Evolutionary conservation across 148 eudicot species (phyloP), one percentile per base, ranked within the genome.

Genomic region (Spergularia bocconei): DNA sequence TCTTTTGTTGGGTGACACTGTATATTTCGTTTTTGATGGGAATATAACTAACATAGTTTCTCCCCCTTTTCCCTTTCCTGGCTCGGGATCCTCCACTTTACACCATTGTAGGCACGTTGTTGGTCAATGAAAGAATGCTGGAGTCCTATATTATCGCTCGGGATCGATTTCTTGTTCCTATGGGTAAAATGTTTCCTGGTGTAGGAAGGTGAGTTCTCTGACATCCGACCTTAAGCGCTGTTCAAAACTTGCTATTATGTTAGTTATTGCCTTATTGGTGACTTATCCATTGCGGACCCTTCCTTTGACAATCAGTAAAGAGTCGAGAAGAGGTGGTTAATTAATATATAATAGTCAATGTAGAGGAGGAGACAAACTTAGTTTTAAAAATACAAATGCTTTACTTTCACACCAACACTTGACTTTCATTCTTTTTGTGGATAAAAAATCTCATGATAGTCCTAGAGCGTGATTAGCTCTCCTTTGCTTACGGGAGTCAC

Each of bases 121-220:
- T 95, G 77, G 89, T 95, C 67, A 95, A 95, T 85, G 99, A 95
- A 77, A 89, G 99, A 83, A 95, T 95, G 99, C 79, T 95, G 60
- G 99, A 95, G 80, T 88, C 99, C 21, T 95, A 95, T 77, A 90
- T 95, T 60, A 95, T 95, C 80, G 99, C 99, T 20, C 88, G 99
- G 67, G 97, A 95, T 73, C 89, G 99, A 59, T 95, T 92, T 78
- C 99, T 95, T 83, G 86, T 84, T 75, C 92, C 99, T 12, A 84
- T 80, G 79, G 99, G 99, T 36, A 95, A 95, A 87, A 95, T 95
- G 99, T 95, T 92, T 75, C 99, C 99, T 56, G 89, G 92, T 52
- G 69, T 90, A 80, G 99, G 99, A 87, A 95, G 99, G 99, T 92
- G 67, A 78, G 76, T 75, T 6, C 75, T 67, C 29, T 21, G 20